These are phyloP conservation scores for Balamuthia mandrillaris DNA, from an alignment of 208 protist genomes.

Conservation along the genomic window DNA sequence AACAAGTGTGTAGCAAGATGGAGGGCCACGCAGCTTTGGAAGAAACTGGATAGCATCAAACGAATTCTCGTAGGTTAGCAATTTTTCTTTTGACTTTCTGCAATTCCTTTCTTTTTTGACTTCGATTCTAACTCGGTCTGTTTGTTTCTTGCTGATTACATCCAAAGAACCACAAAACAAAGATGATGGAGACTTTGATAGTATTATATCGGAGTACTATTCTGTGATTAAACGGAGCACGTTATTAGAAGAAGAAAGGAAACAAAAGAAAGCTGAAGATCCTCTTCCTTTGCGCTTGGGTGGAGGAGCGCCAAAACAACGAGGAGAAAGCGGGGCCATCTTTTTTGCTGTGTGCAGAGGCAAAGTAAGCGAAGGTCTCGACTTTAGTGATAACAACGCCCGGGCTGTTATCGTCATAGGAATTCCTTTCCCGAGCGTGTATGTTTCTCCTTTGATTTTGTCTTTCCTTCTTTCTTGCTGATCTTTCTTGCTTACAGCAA, in stretches of 20 bases:
- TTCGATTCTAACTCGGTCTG: background rate
- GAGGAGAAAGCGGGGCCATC: constrained; percentile 75
- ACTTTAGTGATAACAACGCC: constrained; percentile 89
- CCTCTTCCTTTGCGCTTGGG: background rate
- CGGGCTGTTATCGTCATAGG: constrained; percentile 74
- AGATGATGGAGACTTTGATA: constrained; percentile 19
- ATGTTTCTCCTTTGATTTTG: background rate
- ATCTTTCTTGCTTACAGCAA: background rate
- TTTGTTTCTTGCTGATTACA: background rate
- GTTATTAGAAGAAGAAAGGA: too few species aligned
- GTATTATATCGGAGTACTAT: constrained; percentile 25
- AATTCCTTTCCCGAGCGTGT: constrained; percentile 55
- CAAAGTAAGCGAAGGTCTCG: constrained; percentile 91
- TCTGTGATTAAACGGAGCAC: background rate
- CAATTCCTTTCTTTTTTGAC: background rate
- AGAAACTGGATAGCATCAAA: constrained; percentile 44
- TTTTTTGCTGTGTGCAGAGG: constrained; percentile 91
- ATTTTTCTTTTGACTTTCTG: background rate
- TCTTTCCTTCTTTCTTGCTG: background rate
- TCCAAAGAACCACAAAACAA: constrained; percentile 3
- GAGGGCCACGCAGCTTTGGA: constrained; percentile 36
- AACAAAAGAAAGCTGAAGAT: background rate
- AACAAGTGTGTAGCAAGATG: constrained; percentile 40
- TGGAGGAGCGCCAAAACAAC: background rate
- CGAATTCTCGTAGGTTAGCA: background rate